Evolutionary conservation across 148 eudicot species (phyloP), one percentile per base, ranked within the genome.

Genomic region (Vaccinium darrowii): DNA sequence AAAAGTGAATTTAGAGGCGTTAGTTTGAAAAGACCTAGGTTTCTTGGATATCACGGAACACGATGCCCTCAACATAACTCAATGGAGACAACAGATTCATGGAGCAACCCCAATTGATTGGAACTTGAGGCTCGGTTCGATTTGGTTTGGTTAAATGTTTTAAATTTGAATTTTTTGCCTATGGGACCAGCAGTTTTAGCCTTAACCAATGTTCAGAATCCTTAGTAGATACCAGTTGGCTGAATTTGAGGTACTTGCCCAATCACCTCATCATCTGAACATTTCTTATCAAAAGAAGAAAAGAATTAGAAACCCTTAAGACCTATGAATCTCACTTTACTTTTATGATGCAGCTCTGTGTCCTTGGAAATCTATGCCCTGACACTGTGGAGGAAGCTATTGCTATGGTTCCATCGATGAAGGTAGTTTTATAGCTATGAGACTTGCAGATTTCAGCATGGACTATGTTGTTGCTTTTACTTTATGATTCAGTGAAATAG

Each of bases 381-480:
- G 99, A 97, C 83, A 97, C 99, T 51, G 98, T 92, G 53, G 98
- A 97, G 82, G 99, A 97, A 86, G 99, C 95, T 27, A 91, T 93
- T 78, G 95, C 99, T 8, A 93, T 95, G 95, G 99, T 96, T 15
- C 99, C 99, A 8, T 90, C 98, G 39, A 86, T 97, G 49, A 95
- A 93, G 93, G 95, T 94, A 88, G 75, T 33, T 75, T 27, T 30
- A 60, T 75, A 69, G 51, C 60, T 27, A 12, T 49, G 13, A 71
- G 8, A 10, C 39, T 39, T 39, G n/a, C 39, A 69, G 74, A 27
- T 15, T 52, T 11, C 3, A 14, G 12, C 30, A 36, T 8, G 16
- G 60, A 49, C n/a, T 11, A 56, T 54, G 16, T 33, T 62, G 25
- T 57, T 57, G 13, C 52, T 11, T 33, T 36, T 11, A 57, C 57